Conservation (phyloP, 805 yeast species). For the Zygosaccharomyces kombuchaensis region DNA sequence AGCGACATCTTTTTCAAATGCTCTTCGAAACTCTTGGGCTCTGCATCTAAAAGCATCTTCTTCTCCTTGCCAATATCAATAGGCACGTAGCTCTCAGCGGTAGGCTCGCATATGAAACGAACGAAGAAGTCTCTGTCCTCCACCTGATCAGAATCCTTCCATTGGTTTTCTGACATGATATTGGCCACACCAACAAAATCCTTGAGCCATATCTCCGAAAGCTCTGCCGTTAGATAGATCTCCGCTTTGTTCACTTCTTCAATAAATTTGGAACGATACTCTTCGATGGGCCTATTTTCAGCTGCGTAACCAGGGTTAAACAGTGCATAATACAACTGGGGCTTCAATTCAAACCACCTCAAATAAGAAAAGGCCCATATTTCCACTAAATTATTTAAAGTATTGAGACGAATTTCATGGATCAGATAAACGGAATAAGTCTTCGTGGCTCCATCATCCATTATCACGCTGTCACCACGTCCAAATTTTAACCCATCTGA, state of each 20-base stretch:
- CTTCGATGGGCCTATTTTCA: slow-evolving; percentile 13
- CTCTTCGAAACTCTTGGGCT: slow-evolving; percentile 28
- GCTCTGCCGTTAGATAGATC: slow-evolving; percentile 50
- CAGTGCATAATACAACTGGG: slow-evolving; percentile 26
- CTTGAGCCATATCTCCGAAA: slow-evolving; percentile 40
- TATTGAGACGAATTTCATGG: slow-evolving; percentile 49
- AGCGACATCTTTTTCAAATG: slow-evolving; percentile 26
- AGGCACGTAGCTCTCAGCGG: slow-evolving; percentile 23
- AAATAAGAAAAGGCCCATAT: slow-evolving; percentile 47
- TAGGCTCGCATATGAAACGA: slow-evolving; percentile 36
- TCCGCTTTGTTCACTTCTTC: slow-evolving; percentile 39
- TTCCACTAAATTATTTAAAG: slow-evolving; percentile 43
- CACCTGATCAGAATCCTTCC: slow-evolving; percentile 38
- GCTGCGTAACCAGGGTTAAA: slow-evolving; percentile 23
- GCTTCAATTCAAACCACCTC: slow-evolving; percentile 40
- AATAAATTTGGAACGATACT: slow-evolving; percentile 18
- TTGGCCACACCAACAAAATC: slow-evolving; percentile 44
- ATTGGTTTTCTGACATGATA: slow-evolving; percentile 40
- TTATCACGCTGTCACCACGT: slow-evolving; percentile 51
- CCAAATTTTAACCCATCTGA: slow-evolving; percentile 46
- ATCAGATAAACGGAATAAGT: slow-evolving; percentile 45
- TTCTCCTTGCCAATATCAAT: slow-evolving; percentile 23
- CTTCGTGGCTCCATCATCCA: slow-evolving; percentile 35
- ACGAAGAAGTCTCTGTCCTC: slow-evolving; percentile 31
- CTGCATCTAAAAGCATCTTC: slow-evolving; percentile 17